These are phyloP conservation scores for Rhododendron vialii DNA, from an alignment of 148 eudicot genomes.

Conservation along the genomic window DNA sequence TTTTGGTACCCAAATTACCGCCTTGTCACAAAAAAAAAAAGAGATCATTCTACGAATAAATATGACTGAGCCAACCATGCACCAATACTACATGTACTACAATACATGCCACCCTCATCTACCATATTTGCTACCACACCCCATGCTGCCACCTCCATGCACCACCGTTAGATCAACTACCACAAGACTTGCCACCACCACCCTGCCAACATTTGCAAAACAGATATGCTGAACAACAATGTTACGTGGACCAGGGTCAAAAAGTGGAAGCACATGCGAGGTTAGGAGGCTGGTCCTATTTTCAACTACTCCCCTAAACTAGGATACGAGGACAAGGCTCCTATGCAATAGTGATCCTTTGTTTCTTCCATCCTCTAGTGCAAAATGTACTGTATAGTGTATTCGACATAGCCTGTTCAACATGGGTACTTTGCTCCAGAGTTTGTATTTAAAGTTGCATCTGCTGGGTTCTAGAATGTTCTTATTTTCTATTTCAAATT, in stretches of 20 bases:
- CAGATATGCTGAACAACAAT: not conserved
- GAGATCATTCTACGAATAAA: not conserved
- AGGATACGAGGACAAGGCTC: not conserved
- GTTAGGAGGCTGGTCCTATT: not conserved
- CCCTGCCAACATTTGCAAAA: not conserved
- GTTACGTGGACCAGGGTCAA: not conserved
- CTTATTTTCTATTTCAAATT: not conserved
- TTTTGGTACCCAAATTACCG: too few species aligned
- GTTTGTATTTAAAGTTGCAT: not conserved
- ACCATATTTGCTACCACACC: not conserved
- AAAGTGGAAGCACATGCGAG: not conserved
- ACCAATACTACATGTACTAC: not conserved
- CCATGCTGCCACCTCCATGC: not conserved
- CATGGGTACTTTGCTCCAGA: not conserved
- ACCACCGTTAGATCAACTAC: too few species aligned
- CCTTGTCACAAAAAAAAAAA: too few species aligned
- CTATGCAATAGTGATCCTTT: not conserved
- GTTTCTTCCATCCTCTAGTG: not conserved
- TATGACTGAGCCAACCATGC: not conserved
- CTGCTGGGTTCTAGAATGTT: not conserved
- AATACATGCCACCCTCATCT: not conserved
- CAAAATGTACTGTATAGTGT: not conserved
- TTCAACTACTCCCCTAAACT: not conserved
- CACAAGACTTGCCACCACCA: not conserved
- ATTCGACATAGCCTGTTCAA: not conserved